These are phyloP conservation scores for Globisporangium carolinianum DNA, from an alignment of 352 stramenopile genomes.

Conservation along the genomic window DNA sequence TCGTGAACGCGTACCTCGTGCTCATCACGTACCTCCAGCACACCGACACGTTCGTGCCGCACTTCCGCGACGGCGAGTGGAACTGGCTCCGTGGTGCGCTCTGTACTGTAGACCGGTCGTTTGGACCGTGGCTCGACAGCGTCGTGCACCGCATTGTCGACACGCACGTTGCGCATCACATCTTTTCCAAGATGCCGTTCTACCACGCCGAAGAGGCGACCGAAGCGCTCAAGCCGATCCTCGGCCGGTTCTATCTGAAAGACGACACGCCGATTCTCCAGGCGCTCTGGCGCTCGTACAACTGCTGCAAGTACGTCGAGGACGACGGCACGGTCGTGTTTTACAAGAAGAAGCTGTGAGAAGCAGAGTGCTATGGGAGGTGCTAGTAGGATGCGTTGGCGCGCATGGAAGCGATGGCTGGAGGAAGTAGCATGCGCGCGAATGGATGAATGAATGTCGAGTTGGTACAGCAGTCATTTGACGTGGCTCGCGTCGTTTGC, in stretches of 20 bases:
- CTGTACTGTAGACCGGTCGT: slow-evolving; percentile 97
- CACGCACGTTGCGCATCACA: slow-evolving; percentile 97
- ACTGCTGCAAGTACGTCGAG: slow-evolving; percentile 93
- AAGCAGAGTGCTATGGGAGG: too few species aligned
- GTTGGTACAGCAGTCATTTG: neutral
- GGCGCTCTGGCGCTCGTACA: slow-evolving; percentile 91
- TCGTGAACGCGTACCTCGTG: slow-evolving; percentile 95
- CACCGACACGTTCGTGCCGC: slow-evolving; percentile 96
- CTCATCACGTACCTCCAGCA: slow-evolving; percentile 98
- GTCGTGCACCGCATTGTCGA: slow-evolving; percentile 97
- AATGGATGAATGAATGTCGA: neutral
- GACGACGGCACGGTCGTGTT: slow-evolving; percentile 88
- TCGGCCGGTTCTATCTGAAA: slow-evolving; percentile 96
- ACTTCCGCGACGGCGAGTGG: slow-evolving; percentile 94
- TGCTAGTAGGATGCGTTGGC: too few species aligned
- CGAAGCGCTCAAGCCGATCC: slow-evolving; percentile 86
- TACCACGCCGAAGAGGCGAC: slow-evolving; percentile 97
- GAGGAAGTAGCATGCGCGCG: too few species aligned
- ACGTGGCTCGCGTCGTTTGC: neutral
- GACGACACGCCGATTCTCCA: slow-evolving; percentile 85
- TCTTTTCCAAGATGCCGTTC: slow-evolving; percentile 99
- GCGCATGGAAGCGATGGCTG: too few species aligned
- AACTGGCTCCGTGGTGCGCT: slow-evolving; percentile 95
- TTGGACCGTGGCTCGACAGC: slow-evolving; percentile 93
- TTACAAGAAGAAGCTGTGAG: slow-evolving; percentile 73